Percentiles rank a stretch among this genome's conserved stretches.
Conservation (phyloP, 305 asterid genomes). For the Caryopteris hybrid region DNA sequence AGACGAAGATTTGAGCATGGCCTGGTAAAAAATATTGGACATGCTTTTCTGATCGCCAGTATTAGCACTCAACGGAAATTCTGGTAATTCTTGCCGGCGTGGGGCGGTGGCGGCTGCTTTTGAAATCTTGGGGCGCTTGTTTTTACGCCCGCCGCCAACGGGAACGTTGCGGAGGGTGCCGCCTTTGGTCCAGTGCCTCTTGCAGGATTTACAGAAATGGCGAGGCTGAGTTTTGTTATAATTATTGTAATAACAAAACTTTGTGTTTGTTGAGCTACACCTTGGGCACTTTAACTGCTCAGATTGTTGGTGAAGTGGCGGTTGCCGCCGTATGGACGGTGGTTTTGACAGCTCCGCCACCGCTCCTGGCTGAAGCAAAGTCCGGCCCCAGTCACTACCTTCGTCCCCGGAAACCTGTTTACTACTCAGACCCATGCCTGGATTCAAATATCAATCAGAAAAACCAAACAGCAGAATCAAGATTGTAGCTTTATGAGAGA, state of each 20-base stretch:
- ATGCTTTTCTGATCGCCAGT: conserved; percentile 19
- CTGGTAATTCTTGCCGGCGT: not conserved
- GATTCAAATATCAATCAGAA: not conserved
- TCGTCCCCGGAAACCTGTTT: conserved; percentile 42
- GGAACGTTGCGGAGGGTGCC: conserved; percentile 89
- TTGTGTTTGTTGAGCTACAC: conserved; percentile 63
- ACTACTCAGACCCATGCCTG: conserved; percentile 52
- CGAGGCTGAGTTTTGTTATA: conserved; percentile 86
- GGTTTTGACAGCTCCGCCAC: conserved; percentile 28
- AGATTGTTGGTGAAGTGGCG: conserved; percentile 29
- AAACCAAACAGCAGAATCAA: not conserved
- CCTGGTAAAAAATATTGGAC: conserved; percentile 28
- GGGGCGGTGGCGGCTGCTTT: conserved; percentile 5
- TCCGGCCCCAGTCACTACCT: conserved; percentile 36
- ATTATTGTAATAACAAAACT: conserved; percentile 88
- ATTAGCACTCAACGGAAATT: not conserved
- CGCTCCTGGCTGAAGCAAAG: conserved; percentile 24
- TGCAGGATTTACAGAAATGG: conserved; percentile 79
- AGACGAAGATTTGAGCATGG: conserved; percentile 30
- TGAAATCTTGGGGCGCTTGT: conserved; percentile 53
- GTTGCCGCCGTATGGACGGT: conserved; percentile 29
- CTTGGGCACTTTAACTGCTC: conserved; percentile 70
- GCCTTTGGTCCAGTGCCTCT: conserved; percentile 92
- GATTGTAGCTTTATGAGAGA: not conserved
- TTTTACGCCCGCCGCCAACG: conserved; percentile 78